phyloP scores from a whole-genome alignment of 2,329 filamentous ascomycete species.

The Thelonectria olida region DNA sequence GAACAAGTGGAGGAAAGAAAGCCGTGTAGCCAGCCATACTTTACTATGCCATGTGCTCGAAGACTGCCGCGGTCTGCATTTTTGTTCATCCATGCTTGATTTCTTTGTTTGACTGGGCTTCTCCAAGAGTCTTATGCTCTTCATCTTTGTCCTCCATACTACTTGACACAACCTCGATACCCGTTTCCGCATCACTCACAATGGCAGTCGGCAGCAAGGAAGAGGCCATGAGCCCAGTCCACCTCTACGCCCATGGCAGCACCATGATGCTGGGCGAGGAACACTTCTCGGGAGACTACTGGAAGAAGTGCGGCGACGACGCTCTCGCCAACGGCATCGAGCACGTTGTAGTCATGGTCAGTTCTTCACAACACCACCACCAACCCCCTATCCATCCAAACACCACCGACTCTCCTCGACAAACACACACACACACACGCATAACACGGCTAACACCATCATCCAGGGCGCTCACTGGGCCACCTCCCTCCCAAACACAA shows the following conservation, averaged over 20 bases:
- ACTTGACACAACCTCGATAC: no score
- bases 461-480: conserved; percentile 73
- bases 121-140: no score
- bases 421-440: neutral
- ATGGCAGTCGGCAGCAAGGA: conserved; percentile 15
- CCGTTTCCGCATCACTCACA: neutral
- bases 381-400: no score
- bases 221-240: conserved; percentile 29
- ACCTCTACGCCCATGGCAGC: conserved; percentile 38
- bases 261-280: conserved; percentile 40
- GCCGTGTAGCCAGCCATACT: no score
- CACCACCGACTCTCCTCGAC: neutral
- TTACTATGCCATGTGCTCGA: no score
- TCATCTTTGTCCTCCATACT: no score
- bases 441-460: neutral
- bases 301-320: conserved; percentile 36
- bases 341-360: conserved; percentile 35
- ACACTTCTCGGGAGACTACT: conserved; percentile 29
- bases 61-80: neutral
- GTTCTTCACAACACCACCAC: neutral
- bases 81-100: neutral
- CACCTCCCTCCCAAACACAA: conserved; percentile 53
- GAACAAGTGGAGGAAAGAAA: neutral
- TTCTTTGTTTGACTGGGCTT: no score
- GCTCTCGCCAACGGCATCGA: conserved; percentile 32